These are phyloP conservation scores for Haplosporangium gracile DNA, from an alignment of 192 early-diverging fungal species.

Conservation along the genomic window DNA sequence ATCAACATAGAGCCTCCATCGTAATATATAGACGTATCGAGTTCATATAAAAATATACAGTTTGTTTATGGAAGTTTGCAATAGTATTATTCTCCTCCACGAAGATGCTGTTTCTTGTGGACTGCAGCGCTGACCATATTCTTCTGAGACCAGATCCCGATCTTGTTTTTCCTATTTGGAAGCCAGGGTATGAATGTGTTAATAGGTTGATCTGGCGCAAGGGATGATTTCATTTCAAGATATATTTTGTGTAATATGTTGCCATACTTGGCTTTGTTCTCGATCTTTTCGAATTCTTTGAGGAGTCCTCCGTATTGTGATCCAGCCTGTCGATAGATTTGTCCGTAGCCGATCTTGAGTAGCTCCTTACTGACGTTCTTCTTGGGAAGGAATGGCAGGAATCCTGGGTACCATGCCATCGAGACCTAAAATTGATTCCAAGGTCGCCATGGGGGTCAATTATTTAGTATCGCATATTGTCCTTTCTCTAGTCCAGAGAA, in stretches of 20 bases:
- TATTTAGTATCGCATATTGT: neutral
- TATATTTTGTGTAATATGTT: neutral
- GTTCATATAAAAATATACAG: neutral
- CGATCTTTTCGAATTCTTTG: conserved; percentile 58
- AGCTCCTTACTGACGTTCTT: conserved; percentile 74
- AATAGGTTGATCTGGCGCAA: neutral
- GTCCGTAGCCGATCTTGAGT: conserved; percentile 68
- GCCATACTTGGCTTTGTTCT: conserved; percentile 67
- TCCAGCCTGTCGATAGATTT: conserved; percentile 68
- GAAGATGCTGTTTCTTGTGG: conserved; percentile 66
- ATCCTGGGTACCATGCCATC: conserved; percentile 66
- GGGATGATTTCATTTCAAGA: neutral
- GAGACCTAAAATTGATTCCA: conserved; percentile 52
- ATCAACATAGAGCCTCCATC: neutral
- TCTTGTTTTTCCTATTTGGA: conserved; percentile 38
- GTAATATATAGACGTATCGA: neutral
- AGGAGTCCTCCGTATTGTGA: conserved; percentile 68
- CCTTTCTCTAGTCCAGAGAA: neutral
- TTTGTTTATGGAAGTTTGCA: neutral
- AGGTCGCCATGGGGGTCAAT: neutral
- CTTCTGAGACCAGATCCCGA: conserved; percentile 65
- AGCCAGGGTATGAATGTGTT: too few species aligned
- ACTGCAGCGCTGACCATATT: conserved; percentile 62
- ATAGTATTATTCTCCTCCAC: conserved; percentile 23
- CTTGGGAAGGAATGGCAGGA: conserved; percentile 55